Base-by-base conservation (phyloP, 2,329 filamentous ascomycete species). In the Penicillium glabrum region DNA sequence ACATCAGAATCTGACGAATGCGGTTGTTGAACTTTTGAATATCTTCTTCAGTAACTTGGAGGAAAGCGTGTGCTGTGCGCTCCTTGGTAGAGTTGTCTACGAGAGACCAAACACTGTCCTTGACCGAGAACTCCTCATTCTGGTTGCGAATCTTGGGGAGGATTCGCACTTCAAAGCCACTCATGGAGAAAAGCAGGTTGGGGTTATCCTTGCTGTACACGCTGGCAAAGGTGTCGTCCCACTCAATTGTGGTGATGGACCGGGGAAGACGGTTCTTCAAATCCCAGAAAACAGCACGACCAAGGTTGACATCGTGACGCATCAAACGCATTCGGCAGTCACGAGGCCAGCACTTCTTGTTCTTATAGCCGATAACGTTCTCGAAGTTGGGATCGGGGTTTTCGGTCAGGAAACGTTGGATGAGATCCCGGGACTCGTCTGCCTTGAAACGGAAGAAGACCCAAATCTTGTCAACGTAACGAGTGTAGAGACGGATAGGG, bases 21-120 rank as follows among this genome's bases (percentile, higher is more conserved):
- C 96, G 88, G 75, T 99, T 99, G 78, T 99, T 99, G 82, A 99
- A 99, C 76, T 98, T 98, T 64, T 93, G 89, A 48, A 99, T 93
- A 70, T 99, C 95, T 71, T 98, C 95, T 69, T 98, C 93, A 0
- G 95, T 98, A 23, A 99, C 95, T 70, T 98, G 93, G 53, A 99
- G 79, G 83, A 99, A 99, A 10, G 96, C 95, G 75, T 98, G 92
- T 0, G 95, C 96, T 3, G 95, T 99, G 53, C 95, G 88, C 77
- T 99, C 95, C 76, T 99, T 99, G 56, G 90, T 96, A 0, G 91
- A 90, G 71, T 97, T 98, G 74, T 99, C 91, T 14, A 97, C 93
- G 31, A 99, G 81, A 47, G 93, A 96, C 95, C 95, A 99, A 6
- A 99, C 95, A 65, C 93, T 97, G 71, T 99, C 95, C 79, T 98